Evolutionary conservation across 1,284 basidiomycete species (phyloP).

Genomic region (Ganoderma boninense): DNA sequence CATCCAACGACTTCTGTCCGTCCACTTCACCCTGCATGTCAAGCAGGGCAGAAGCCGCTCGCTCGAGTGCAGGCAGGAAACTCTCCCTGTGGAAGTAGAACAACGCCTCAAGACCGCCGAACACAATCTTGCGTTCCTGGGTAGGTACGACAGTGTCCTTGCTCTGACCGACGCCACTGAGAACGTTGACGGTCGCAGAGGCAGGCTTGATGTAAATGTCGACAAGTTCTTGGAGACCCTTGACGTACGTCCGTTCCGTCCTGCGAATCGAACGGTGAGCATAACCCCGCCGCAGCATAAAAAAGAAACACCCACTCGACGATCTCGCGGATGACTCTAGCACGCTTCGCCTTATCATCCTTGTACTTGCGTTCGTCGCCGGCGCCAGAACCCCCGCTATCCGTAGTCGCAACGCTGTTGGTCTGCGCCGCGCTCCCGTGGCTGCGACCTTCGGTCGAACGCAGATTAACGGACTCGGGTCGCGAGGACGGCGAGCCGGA

Average conservation of each 20-base stretch:
- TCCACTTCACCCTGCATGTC: conserved; percentile 65
- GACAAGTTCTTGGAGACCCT: conserved; percentile 90
- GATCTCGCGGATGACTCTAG: conserved; percentile 85
- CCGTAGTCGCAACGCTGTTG: conserved; percentile 76
- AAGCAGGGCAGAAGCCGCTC: conserved; percentile 75
- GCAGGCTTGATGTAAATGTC: conserved; percentile 96
- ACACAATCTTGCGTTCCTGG: conserved; percentile 91
- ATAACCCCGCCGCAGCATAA: conserved; percentile 13
- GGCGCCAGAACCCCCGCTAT: conserved; percentile 66
- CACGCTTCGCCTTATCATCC: conserved; percentile 85
- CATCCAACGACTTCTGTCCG: conserved; percentile 76
- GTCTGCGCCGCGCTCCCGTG: conserved; percentile 70
- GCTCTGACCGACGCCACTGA: conserved; percentile 72
- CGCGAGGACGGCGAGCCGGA: conserved; percentile 32
- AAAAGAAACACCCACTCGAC: conserved; percentile 69
- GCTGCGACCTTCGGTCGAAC: conserved; percentile 65
- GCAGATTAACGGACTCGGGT: conserved; percentile 57
- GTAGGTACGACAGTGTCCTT: conserved; percentile 90
- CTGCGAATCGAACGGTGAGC: conserved; percentile 49
- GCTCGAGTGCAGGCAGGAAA: conserved; percentile 90
- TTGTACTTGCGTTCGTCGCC: conserved; percentile 85
- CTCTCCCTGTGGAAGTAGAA: conserved; percentile 93
- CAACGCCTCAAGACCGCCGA: conserved; percentile 90
- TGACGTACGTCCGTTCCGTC: conserved; percentile 96
- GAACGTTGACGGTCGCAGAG: conserved; percentile 71